These are phyloP conservation scores for Somion occarium DNA, from an alignment of 1,284 basidiomycete species.

Conservation along the genomic window DNA sequence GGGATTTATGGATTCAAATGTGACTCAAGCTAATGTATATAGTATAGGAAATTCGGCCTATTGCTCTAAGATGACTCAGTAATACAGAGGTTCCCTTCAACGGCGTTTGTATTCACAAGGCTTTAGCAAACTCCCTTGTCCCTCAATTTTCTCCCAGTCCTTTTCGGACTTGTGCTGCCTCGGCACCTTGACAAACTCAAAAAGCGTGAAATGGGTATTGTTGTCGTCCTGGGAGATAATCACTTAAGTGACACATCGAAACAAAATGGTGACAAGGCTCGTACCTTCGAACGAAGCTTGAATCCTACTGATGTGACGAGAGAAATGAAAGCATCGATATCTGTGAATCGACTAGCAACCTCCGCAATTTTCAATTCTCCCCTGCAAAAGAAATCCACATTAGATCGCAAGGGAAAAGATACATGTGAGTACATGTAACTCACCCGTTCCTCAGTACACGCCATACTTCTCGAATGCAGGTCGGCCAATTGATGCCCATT, in stretches of 20 bases:
- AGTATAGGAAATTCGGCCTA: too few species aligned
- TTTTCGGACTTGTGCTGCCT: slow-evolving; percentile 44
- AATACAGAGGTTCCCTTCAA: slow-evolving; percentile 45
- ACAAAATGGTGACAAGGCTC: slow-evolving; percentile 14
- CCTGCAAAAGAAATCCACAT: slow-evolving; percentile 35
- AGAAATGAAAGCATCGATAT: slow-evolving; percentile 71
- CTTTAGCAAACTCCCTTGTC: slow-evolving; percentile 68
- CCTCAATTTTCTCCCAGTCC: slow-evolving; percentile 61
- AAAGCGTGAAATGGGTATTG: slow-evolving; percentile 87
- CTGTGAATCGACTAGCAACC: slow-evolving; percentile 85
- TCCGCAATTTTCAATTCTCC: slow-evolving; percentile 92
- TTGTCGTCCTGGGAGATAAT: slow-evolving; percentile 54
- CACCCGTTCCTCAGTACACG: slow-evolving; percentile 80
- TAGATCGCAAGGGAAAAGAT: slow-evolving; percentile 1
- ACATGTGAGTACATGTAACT: slow-evolving; percentile 21
- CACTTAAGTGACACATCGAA: not conserved
- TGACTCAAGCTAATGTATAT: too few species aligned
- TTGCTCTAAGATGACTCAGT: too few species aligned
- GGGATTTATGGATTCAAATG: too few species aligned
- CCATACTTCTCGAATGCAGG: slow-evolving; percentile 86
- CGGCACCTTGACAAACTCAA: slow-evolving; percentile 74
- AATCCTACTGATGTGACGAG: slow-evolving; percentile 81
- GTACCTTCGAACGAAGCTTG: slow-evolving; percentile 68
- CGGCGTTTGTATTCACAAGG: slow-evolving; percentile 97
- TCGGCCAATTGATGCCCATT: slow-evolving; percentile 97